These are phyloP conservation scores for Bullera alba DNA, from an alignment of 768 basidiomycete genomes.

Conservation along the genomic window DNA sequence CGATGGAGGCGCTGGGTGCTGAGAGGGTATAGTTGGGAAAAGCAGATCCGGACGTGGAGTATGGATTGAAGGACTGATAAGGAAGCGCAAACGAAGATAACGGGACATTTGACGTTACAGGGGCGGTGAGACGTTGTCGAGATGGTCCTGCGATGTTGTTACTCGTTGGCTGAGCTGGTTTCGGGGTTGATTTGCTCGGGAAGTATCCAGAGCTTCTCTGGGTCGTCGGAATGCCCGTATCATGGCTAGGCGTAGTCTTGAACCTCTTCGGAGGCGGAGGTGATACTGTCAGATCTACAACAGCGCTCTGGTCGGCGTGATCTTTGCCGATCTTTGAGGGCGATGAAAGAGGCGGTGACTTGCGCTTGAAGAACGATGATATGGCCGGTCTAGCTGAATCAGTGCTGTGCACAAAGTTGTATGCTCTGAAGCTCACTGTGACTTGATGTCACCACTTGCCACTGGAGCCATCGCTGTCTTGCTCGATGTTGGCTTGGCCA, in stretches of 20 bases:
- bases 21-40: slow-evolving; percentile 11
- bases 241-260: slow-evolving; percentile 5
- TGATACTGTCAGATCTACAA: slow-evolving; percentile 23
- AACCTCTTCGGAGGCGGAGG: slow-evolving; percentile 21
- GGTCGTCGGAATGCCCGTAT: background rate
- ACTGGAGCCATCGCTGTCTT: no score
- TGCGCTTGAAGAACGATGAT: slow-evolving; percentile 39
- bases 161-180: background rate
- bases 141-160: background rate
- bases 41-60: slow-evolving; percentile 23
- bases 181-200: background rate
- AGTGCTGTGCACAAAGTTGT: background rate
- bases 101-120: slow-evolving; percentile 1
- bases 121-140: slow-evolving; percentile 2
- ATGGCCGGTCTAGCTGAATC: slow-evolving; percentile 10
- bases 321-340: background rate
- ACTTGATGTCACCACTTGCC: no score
- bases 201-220: slow-evolving; percentile 19
- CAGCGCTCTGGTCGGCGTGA: slow-evolving; percentile 2
- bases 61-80: background rate
- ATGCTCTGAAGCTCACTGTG: background rate
- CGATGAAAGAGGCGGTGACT: slow-evolving; percentile 23
- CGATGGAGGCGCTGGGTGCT: slow-evolving; percentile 3
- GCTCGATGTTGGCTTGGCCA: no score
- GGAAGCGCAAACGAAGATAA: slow-evolving; percentile 17